Conservation (phyloP, 2,329 filamentous ascomycete genomes). For the Claviceps humidiphila region DNA sequence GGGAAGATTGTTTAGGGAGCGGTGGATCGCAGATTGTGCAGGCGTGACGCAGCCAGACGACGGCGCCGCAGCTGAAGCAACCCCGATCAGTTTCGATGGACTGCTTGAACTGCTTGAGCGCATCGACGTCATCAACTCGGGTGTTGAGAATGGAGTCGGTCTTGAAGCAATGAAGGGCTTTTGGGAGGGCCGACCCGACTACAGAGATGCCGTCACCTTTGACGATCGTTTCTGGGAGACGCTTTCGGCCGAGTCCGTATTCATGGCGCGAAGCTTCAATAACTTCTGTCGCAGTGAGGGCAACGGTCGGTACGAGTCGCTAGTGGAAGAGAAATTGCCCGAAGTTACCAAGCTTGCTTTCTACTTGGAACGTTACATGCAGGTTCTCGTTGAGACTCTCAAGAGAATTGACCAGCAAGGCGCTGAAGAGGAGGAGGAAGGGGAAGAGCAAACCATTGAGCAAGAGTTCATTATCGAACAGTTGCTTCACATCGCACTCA, state of each 20-base stretch:
- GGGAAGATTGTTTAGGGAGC: constrained; percentile 76
- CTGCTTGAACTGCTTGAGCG: constrained; percentile 83
- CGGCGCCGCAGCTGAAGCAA: constrained; percentile 40
- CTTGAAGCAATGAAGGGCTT: constrained; percentile 92
- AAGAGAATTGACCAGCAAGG: constrained; percentile 42
- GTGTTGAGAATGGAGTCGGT: constrained; percentile 78
- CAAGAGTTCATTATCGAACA: constrained; percentile 95
- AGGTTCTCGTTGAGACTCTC: constrained; percentile 51
- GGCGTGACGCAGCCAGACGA: constrained; percentile 48
- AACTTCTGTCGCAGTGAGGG: constrained; percentile 72
- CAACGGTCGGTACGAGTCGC: constrained; percentile 58
- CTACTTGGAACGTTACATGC: constrained; percentile 70
- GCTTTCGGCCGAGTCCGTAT: constrained; percentile 71
- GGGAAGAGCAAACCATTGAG: constrained; percentile 75
- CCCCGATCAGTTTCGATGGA: constrained; percentile 62
- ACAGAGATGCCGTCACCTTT: constrained; percentile 58
- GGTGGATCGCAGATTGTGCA: constrained; percentile 96
- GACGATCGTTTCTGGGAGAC: constrained; percentile 70
- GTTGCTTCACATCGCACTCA: constrained; percentile 79
- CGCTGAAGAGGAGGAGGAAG: constrained; percentile 39
- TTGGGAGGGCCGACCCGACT: constrained; percentile 84
- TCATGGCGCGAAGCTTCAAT: constrained; percentile 85
- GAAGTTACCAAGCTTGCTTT: constrained; percentile 87
- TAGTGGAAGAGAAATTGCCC: constrained; percentile 86
- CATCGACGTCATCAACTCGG: constrained; percentile 85